Base-by-base conservation (phyloP, 805 yeast species). In the Starmerella bombicola region DNA sequence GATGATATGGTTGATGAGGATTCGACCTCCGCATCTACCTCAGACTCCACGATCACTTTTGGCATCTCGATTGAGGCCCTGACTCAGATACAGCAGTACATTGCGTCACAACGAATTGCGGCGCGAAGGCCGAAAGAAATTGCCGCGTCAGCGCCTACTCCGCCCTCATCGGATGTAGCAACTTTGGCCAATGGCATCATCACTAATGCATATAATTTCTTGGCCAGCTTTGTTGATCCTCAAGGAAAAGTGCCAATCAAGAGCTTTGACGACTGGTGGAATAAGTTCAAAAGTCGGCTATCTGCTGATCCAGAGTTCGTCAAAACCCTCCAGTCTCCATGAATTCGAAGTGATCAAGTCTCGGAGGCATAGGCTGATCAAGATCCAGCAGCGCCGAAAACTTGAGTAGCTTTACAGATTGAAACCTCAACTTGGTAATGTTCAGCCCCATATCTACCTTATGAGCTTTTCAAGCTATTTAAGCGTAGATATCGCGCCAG, bases 241-340 rank as follows among this genome's bases (percentile, higher is more conserved):
- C 66, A 71, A 18, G 93, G 94, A 2, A 82, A 76, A 51, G 95
- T 88, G 3, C 80, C 86, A 3, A 81, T 88, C 55, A 81, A 78
- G 54, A 80, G 76, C 32, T 88, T 88, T 54, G 93, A 88, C 56
- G 78, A 72, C 30, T 88, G 98, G 98, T 63, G 98, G 98, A 77
- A 71, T 49, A 86, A 84, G 60, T 88, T 91, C 62, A 81, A 73
- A 58, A 61, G 71, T 5, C 78, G 80, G 55, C 53, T 91, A 44
- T 69, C 73, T 9, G 80, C 79, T 46, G 93, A 88, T 56, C 96
- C 95, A 2, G 74, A 72, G 40, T 86, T 84, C 56, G 60, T 88
- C 37, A 82, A 83, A 46, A 67, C 66, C 23, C 45, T 62, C 15
- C 38, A 34, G 22, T 18, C 37, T 4, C 19, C 37, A 18, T 37